A percentile compares a stretch with the other conserved stretches of the same genome.
Evolutionary conservation across 495 filamentous ascomycete species (phyloP).

Genomic region (Xylaria castorea): DNA sequence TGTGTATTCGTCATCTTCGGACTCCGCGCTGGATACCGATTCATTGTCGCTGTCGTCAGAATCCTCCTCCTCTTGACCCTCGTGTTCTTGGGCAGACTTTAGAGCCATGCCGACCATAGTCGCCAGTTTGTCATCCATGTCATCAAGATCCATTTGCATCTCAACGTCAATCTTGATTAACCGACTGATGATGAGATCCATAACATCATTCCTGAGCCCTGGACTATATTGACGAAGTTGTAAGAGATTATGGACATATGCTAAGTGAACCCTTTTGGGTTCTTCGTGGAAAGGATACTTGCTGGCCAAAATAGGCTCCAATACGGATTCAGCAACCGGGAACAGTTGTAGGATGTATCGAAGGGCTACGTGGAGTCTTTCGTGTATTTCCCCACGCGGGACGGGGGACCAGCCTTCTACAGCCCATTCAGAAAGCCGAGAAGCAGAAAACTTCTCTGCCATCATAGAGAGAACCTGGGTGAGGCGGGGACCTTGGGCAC

Average conservation of each 20-base stretch:
- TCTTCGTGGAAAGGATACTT: slow-evolving; percentile 81
- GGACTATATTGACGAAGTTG: slow-evolving; percentile 75
- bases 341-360: slow-evolving; percentile 78
- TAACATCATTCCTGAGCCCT: slow-evolving; percentile 81
- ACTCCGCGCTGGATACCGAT: slow-evolving; percentile 58
- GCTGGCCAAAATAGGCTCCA: slow-evolving; percentile 66
- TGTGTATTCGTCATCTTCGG: slow-evolving; percentile 52
- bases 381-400: slow-evolving; percentile 63
- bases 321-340: slow-evolving; percentile 70
- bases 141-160: slow-evolving; percentile 90
- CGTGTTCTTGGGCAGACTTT: slow-evolving; percentile 39
- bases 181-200: slow-evolving; percentile 79
- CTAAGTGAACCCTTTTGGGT: slow-evolving; percentile 71
- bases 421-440: slow-evolving; percentile 55
- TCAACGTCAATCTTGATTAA: slow-evolving; percentile 93
- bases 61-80: slow-evolving; percentile 55
- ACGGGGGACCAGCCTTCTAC: slow-evolving; percentile 68
- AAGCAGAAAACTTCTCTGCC: slow-evolving; percentile 71
- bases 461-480: slow-evolving; percentile 75
- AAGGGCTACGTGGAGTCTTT: slow-evolving; percentile 75
- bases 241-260: slow-evolving; percentile 81
- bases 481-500: slow-evolving; percentile 69
- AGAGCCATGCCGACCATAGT: slow-evolving; percentile 55
- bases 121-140: slow-evolving; percentile 65
- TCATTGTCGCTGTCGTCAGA: slow-evolving; percentile 66